Evolutionary conservation across 352 stramenopile species (phyloP).

Genomic region (Labyrinthula sp.): DNA sequence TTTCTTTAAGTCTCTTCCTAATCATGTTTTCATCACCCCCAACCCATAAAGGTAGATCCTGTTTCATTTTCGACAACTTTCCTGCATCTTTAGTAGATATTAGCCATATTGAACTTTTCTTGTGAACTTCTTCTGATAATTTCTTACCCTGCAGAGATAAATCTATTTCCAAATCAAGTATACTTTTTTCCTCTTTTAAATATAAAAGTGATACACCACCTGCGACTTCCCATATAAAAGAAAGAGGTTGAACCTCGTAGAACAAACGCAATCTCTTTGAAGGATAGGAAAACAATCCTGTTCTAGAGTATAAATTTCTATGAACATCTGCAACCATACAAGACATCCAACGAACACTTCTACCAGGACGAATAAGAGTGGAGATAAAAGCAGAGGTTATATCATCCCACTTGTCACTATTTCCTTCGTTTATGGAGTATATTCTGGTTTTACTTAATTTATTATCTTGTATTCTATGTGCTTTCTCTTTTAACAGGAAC

Average conservation of each 20-base stretch:
- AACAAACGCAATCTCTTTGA: conserved; percentile 14
- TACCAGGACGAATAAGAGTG: conserved; percentile 10
- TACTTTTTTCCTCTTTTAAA: no score
- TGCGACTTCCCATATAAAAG: conserved; percentile 23
- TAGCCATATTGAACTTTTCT: no score
- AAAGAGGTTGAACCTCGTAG: conserved; percentile 17
- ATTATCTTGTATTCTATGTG: conserved; percentile 6
- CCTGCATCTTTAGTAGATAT: no score
- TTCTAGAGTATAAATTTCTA: conserved; percentile 16
- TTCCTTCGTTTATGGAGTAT: conserved; percentile 27
- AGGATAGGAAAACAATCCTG: conserved; percentile 23
- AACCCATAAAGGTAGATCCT: no score
- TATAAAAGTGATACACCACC: no score
- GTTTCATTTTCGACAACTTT: no score
- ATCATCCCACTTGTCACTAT: conserved; percentile 22
- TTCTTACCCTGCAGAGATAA: no score
- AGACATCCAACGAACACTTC: conserved; percentile 20
- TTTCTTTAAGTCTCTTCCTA: no score
- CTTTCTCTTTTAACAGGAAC: conserved; percentile 19
- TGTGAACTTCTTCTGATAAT: no score
- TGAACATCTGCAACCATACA: conserved; percentile 22
- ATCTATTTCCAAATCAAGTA: no score
- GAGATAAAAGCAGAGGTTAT: conserved; percentile 13
- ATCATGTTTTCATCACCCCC: no score
- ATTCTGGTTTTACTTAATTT: conserved; percentile 13